Evolutionary conservation across 2,329 filamentous ascomycete genomes (phyloP).

Genomic region (Aaosphaeria arxii): DNA sequence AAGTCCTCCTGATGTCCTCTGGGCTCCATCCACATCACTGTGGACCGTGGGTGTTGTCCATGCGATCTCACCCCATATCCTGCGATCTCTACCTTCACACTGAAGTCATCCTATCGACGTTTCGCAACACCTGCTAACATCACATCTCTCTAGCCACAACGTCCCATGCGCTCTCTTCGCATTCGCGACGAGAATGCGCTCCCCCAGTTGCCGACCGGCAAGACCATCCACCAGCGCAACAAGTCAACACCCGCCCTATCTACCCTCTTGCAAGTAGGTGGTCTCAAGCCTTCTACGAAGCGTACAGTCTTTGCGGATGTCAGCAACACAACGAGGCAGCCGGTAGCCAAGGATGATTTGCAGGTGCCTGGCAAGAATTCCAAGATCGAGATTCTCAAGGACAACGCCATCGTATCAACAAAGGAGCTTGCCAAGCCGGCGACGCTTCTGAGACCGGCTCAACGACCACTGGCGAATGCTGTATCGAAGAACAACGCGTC

Average conservation of each 20-base stretch:
- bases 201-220: constrained; percentile 39
- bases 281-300: constrained; percentile 65
- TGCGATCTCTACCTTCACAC: too few species aligned
- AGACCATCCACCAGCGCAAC: constrained; percentile 69
- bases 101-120: too few species aligned
- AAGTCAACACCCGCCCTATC: constrained; percentile 71
- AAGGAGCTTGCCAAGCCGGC: constrained; percentile 44
- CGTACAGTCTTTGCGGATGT: constrained; percentile 79
- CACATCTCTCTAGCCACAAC: constrained; percentile 59
- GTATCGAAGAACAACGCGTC: constrained; percentile 25
- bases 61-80: too few species aligned
- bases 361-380: constrained; percentile 44
- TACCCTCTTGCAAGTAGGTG: constrained; percentile 51
- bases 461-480: constrained; percentile 47
- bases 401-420: constrained; percentile 20
- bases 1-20: constrained; percentile 8
- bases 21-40: too few species aligned
- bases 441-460: constrained; percentile 57
- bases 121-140: too few species aligned
- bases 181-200: constrained; percentile 68
- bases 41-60: too few species aligned
- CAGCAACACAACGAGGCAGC: constrained; percentile 61
- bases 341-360: constrained; percentile 55
- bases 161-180: constrained; percentile 58
- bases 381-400: constrained; percentile 33